Conservation (phyloP, 176 grass and related monocot species). For the Aegilops speltoides region DNA sequence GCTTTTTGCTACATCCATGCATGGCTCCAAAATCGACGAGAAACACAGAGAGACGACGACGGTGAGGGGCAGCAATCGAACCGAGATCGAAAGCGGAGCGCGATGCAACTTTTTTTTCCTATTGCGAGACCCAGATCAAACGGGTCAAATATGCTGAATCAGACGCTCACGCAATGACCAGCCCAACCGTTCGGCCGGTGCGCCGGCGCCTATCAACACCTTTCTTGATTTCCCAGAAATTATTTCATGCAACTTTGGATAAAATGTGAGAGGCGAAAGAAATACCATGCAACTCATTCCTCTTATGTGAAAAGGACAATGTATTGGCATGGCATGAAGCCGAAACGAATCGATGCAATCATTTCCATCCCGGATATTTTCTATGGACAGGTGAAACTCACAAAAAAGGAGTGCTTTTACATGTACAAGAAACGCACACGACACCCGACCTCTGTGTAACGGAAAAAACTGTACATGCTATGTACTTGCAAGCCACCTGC, state of each 20-base stretch:
- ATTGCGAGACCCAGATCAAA: no score
- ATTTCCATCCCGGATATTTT: conserved; percentile 23
- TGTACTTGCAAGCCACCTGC: conserved; percentile 40
- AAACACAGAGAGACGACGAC: no score
- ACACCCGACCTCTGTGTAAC: conserved; percentile 34
- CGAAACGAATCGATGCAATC: conserved; percentile 25
- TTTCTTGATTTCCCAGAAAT: background rate
- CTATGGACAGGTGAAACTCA: conserved; percentile 43
- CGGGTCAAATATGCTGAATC: no score
- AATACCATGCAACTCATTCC: conserved; percentile 14
- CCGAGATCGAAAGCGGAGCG: no score
- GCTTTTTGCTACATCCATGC: no score
- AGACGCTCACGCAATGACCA: no score
- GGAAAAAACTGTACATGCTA: conserved; percentile 64
- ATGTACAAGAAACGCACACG: conserved; percentile 45
- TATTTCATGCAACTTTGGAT: no score
- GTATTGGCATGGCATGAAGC: conserved; percentile 7
- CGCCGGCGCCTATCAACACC: no score
- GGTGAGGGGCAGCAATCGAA: no score
- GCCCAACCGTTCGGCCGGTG: no score
- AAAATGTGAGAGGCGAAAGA: background rate
- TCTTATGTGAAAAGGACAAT: background rate
- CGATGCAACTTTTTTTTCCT: no score
- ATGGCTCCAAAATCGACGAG: no score
- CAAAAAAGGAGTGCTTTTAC: conserved; percentile 52